Base-by-base conservation (phyloP, 164 flowering plant species). In the Aristolochia contorta region DNA sequence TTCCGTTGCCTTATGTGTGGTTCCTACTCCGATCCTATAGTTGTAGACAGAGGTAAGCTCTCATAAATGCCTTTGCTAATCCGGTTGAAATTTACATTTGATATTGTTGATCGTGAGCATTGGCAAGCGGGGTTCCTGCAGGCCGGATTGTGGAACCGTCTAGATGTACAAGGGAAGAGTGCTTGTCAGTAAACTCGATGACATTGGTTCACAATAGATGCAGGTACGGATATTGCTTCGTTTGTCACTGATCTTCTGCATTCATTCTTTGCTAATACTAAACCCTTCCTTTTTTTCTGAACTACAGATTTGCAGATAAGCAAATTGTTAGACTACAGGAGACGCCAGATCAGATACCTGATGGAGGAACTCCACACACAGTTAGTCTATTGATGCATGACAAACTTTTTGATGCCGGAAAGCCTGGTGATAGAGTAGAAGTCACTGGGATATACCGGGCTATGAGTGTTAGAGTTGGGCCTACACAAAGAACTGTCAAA, bases 391-490 rank as follows among this genome's bases (percentile, higher is more conserved):
- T 93, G 74, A 81, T 93, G 99, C 99, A 90, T 66, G 96, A 85
- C 74, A 93, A 88, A 65, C 75, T 93, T 59, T 97, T 90, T 15
- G 99, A 93, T 74, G 67, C 85, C 61, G 99, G 89, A 67, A 93
- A 86, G 71, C 99, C 97, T 12, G 99, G 99, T 75, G 99, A 93
- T 75, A 78, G 97, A 76, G 85, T 90, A 69, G 92, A 90, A 91
- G 97, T 88, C 52, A 93, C 99, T 65, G 99, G 99, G 62, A 84
- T 93, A 67, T 93, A 93, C 74, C 78, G 99, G 79, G 99, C 99
- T n/a, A 90, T 90, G 97, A 93, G 72, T 71, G 99, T 93, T 19
- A 78, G 99, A 86, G 77, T 90, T 51, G 97, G 96, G 56, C 69
- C 91, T 53, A 67, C 92, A 60, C 99, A 90, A 61, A 84, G 99